Evolutionary conservation across 768 basidiomycete genomes (phyloP), one percentile per base, ranked within the genome.

Genomic region (Trametes maxima): DNA sequence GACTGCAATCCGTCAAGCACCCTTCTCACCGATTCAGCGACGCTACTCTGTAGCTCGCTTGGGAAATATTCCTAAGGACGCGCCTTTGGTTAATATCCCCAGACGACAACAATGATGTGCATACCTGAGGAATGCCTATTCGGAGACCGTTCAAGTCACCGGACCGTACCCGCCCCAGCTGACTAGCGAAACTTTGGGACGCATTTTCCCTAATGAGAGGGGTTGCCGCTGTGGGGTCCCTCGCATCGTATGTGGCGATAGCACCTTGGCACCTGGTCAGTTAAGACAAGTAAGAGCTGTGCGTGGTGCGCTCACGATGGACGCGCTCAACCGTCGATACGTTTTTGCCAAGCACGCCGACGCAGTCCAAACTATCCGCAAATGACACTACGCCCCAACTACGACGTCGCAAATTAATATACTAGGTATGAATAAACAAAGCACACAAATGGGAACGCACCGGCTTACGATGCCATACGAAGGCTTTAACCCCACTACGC

Each of bases 321-420:
- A 92, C 81, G 2, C 73, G 68, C 37, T 79, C 66, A 1, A 86
- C 80, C 0, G 75, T 75, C 14, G 74, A 68, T 0, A 90, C 81
- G 17, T 81, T 77, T 44, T 73, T 76, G 0, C 85, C 87, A 48
- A 99, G 73, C 5, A 98, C 76, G 0, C 96, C 96, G 0, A 99
- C 94, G 65, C 93, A 95, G 68, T 99, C 97, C 13, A 99, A 76
- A 63, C 94, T 95, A 68, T 97, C 95, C 0, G 96, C 96, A 66
- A 92, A 99, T 0, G 94, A 88, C 3, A 99, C 84, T 0, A 98
- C 85, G 6, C 97, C 97, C 85, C 88, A 89, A 69, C 95, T 94
- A 44, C 1, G 25, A 24, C 19, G 4, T 39, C 2, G 17, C 1
- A 3, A 37, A 17, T n/a, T 17, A 1, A 25, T 52, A 55, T 5